Evolutionary conservation across 2,329 filamentous ascomycete species (phyloP).

Genomic region (Cercospora zeae-maydis): DNA sequence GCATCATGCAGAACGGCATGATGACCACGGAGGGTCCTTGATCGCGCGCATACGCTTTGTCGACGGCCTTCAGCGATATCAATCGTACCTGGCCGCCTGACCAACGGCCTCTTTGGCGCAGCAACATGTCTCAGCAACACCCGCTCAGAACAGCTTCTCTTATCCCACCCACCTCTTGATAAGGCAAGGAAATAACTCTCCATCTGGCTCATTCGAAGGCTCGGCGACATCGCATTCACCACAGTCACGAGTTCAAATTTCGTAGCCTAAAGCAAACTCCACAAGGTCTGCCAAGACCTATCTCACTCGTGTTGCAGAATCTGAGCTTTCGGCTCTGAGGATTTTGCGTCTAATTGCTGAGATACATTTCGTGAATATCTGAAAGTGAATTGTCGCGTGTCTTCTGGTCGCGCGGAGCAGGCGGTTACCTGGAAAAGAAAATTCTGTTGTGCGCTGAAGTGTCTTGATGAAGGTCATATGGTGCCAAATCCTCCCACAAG

Average conservation of each 20-base stretch:
- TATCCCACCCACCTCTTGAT: no score
- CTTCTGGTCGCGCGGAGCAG: neutral
- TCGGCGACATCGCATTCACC: slow-evolving; percentile 61
- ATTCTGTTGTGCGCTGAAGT: neutral
- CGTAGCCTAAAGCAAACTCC: slow-evolving; percentile 72
- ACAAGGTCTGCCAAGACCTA: slow-evolving; percentile 77
- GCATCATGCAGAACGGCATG: neutral
- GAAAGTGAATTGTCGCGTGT: neutral
- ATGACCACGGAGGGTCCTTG: neutral
- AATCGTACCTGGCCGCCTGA: neutral
- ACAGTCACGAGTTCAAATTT: slow-evolving; percentile 82
- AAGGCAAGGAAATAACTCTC: no score
- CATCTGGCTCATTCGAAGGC: slow-evolving; percentile 84
- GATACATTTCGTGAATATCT: slow-evolving; percentile 18
- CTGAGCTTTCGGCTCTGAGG: slow-evolving; percentile 69
- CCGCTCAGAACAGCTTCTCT: neutral
- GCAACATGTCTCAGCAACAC: neutral
- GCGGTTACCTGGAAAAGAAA: neutral
- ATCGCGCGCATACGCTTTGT: neutral
- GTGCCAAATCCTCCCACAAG: no score
- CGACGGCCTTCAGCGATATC: neutral
- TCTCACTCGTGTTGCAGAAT: slow-evolving; percentile 93
- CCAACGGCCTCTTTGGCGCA: neutral
- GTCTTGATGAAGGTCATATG: no score
- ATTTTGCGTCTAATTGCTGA: slow-evolving; percentile 74